These are phyloP conservation scores for Lomentospora prolificans DNA, from an alignment of 2,329 filamentous ascomycete genomes.

Conservation along the genomic window DNA sequence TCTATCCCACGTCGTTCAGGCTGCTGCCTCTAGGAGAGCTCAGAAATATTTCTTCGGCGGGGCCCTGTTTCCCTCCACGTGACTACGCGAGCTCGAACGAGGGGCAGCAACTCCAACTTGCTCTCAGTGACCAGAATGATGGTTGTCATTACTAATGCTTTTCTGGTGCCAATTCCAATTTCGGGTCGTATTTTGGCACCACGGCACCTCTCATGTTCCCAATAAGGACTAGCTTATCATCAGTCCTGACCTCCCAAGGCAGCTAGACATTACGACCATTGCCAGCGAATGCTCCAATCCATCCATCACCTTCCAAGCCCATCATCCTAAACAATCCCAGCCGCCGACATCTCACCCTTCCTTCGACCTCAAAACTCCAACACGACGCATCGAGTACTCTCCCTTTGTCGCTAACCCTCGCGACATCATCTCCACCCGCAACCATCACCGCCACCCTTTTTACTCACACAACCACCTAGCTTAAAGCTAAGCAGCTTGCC, in stretches of 20 bases:
- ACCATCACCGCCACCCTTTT: not conserved
- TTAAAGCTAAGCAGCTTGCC: not conserved
- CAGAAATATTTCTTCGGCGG: conserved; percentile 7
- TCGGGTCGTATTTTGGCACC: not conserved
- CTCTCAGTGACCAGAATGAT: not conserved
- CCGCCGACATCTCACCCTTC: not conserved
- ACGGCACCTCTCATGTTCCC: not conserved
- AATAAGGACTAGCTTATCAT: conserved; percentile 11
- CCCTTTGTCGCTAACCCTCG: not conserved
- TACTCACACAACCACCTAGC: not conserved
- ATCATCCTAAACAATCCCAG: not conserved
- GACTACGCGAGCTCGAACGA: not conserved
- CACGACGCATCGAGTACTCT: not conserved
- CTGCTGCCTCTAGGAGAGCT: not conserved
- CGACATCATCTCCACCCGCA: not conserved
- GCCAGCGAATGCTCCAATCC: conserved; percentile 1
- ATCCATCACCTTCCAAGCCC: not conserved
- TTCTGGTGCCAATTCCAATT: too few species aligned
- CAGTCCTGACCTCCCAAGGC: conserved; percentile 16
- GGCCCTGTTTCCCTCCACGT: conserved; percentile 2
- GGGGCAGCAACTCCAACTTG: not conserved
- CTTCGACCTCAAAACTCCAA: not conserved
- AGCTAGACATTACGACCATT: conserved; percentile 17
- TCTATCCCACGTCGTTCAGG: not conserved
- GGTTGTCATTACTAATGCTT: not conserved